Base-by-base conservation (phyloP, 2,329 filamentous ascomycete genomes). In the Akanthomyces muscarius region DNA sequence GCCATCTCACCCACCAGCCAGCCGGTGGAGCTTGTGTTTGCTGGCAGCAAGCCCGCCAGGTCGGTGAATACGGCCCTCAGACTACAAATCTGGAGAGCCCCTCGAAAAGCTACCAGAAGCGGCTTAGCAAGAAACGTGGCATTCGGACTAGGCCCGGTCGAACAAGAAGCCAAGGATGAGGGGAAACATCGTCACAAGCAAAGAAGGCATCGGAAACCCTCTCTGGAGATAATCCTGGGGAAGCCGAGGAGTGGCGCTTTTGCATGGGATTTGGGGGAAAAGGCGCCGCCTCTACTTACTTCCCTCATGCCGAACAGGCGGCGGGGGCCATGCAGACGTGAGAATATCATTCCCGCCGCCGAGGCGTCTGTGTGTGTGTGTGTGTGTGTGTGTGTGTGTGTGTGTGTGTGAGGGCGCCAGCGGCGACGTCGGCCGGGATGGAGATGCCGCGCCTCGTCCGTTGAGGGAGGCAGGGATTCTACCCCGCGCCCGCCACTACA, bases 401-500 rank as follows among this genome's bases (percentile, higher is more conserved):
- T 30, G 33, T 36, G 33, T 36, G 33, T 8, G 10, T 4, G 8
- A 7, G 33, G 33, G 33, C 5, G 2, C 33, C 5, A 11, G 6
- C 5, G 13, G 13, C 21, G 23, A 30, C 25, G 23, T 38, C 30
- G 28, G 28, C 50, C 50, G 50, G 50, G 50, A 53, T 53, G 50
- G 28, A 53, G 50, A 53, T 53, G 50, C 50, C 50, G 50, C 50
- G 50, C 50, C 50, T 53, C 50, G 50, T 53, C 30, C 7, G 50
- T 33, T 53, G 28, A 38, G 28, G 28, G 18, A 21, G 10, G 30
- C 50, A 53, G 50, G 50, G 50, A 53, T 53, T 36, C 33, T 53
- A 53, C 50, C 50, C 50, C 50, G 50, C 50, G 48, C 25, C 30
- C 50, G 30, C 28, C 50, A 53, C 30, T 10, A 5, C 42, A 45